A percentile compares a stretch with the other conserved stretches of the same genome.
Evolutionary conservation across 2,329 filamentous ascomycete genomes (phyloP).

Genomic region (Stylonectria norvegica): DNA sequence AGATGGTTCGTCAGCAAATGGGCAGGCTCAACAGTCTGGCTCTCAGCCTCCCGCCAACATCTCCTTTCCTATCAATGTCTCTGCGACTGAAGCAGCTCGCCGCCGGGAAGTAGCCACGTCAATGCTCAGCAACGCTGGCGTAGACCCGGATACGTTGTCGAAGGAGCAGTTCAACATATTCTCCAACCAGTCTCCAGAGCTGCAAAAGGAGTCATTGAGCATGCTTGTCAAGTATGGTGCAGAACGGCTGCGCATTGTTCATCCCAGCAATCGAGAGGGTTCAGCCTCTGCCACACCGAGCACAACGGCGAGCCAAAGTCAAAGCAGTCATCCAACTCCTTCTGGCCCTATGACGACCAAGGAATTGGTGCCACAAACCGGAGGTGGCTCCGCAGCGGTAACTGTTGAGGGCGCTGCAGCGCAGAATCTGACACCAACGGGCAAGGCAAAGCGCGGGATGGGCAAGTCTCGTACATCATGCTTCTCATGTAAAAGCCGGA

Average conservation of each 20-base stretch:
- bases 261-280: slow-evolving; percentile 41
- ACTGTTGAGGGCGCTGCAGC: slow-evolving; percentile 4
- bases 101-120: slow-evolving; percentile 47
- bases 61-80: slow-evolving; percentile 32
- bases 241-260: slow-evolving; percentile 54
- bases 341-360: slow-evolving; percentile 30
- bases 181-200: slow-evolving; percentile 54
- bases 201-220: slow-evolving; percentile 52
- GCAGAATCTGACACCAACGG: slow-evolving; percentile 3
- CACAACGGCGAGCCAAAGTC: slow-evolving; percentile 22
- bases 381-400: slow-evolving; percentile 8
- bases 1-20: slow-evolving; percentile 8
- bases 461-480: slow-evolving; percentile 35
- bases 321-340: slow-evolving; percentile 19
- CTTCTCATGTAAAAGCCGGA: slow-evolving; percentile 35
- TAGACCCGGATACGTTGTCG: slow-evolving; percentile 52
- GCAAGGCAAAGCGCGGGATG: slow-evolving; percentile 18
- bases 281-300: slow-evolving; percentile 26
- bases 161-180: slow-evolving; percentile 58
- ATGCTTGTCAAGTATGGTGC: slow-evolving; percentile 58
- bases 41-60: slow-evolving; percentile 14
- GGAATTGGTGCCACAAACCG: slow-evolving; percentile 28
- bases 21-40: slow-evolving; percentile 4
- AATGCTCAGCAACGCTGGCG: slow-evolving; percentile 43
- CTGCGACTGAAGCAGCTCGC: slow-evolving; percentile 47